A percentile compares a stretch with the other conserved stretches of the same genome.
Conservation (phyloP, 257 asterid genomes). For the Euphrasia confusa region DNA sequence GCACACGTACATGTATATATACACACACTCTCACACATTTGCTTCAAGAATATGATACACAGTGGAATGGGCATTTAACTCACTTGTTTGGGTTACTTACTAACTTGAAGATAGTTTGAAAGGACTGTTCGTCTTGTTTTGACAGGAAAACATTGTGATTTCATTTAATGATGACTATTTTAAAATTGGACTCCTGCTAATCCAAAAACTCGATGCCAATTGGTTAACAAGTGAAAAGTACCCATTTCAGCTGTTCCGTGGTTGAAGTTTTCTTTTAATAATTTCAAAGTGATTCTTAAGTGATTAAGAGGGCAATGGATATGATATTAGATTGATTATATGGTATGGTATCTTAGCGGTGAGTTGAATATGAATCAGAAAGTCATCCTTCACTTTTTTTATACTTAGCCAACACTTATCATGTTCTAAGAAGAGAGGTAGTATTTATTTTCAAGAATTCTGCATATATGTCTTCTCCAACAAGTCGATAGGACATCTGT, state of each 20-base stretch:
- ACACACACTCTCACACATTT: too few relatives aligned
- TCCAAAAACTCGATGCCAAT: not conserved
- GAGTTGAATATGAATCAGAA: not conserved
- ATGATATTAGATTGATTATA: conserved; percentile 1
- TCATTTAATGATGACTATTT: conserved; percentile 8
- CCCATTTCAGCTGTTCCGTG: conserved; percentile 1
- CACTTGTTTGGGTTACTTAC: too few relatives aligned
- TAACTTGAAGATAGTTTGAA: too few relatives aligned
- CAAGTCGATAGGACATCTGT: not conserved
- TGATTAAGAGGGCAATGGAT: not conserved
- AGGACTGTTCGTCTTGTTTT: too few relatives aligned
- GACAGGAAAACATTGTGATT: not conserved
- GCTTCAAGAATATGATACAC: not conserved
- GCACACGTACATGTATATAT: too few relatives aligned
- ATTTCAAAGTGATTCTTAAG: not conserved
- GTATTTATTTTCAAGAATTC: not conserved
- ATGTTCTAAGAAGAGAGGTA: not conserved
- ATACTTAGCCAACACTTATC: not conserved
- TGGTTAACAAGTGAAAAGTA: not conserved
- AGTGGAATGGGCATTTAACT: not conserved
- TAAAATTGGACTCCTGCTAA: not conserved
- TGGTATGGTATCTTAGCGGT: conserved; percentile 7
- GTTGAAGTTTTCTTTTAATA: conserved; percentile 13
- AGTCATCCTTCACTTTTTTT: not conserved
- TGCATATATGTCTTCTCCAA: not conserved